Percentiles rank a stretch among this genome's conserved stretches.
These are phyloP conservation scores for Cystobasidium slooffiae DNA, from an alignment of 1,284 basidiomycete species.

Conservation along the genomic window DNA sequence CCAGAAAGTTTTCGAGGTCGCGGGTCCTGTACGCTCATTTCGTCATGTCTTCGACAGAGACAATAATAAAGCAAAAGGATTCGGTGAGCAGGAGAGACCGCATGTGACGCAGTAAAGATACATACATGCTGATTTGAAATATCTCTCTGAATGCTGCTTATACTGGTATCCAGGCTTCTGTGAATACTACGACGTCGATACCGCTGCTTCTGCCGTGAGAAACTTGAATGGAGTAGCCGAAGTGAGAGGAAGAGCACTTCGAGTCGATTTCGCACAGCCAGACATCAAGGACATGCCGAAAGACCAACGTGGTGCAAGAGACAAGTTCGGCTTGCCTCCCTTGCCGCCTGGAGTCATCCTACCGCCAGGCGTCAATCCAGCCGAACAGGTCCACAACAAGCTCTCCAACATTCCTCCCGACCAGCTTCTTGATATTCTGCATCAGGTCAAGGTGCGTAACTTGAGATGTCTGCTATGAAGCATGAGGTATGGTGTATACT, in stretches of 20 bases:
- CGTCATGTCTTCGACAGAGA: conserved; percentile 95
- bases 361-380: conserved; percentile 72
- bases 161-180: conserved; percentile 47
- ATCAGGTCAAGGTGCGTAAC: conserved; percentile 87
- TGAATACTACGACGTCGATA: conserved; percentile 74
- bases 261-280: conserved; percentile 71
- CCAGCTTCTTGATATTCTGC: conserved; percentile 91
- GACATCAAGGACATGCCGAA: conserved; percentile 64
- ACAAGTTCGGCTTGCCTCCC: conserved; percentile 62
- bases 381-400: conserved; percentile 85
- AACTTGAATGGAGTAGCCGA: conserved; percentile 78
- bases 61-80: conserved; percentile 94
- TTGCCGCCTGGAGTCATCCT: conserved; percentile 80
- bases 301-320: conserved; percentile 64
- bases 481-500: not conserved
- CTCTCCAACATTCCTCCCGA: conserved; percentile 80
- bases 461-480: not conserved
- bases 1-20: conserved; percentile 70
- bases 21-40: conserved; percentile 80
- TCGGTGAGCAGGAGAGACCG: conserved; percentile 78
- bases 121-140: conserved; percentile 9
- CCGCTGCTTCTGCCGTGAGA: conserved; percentile 79
- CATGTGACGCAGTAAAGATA: conserved; percentile 2
- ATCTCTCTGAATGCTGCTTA: conserved; percentile 15
- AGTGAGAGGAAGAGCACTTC: conserved; percentile 79